phyloP scores from a whole-genome alignment of 176 grass and related monocot species.

The Dactylis glomerata region DNA sequence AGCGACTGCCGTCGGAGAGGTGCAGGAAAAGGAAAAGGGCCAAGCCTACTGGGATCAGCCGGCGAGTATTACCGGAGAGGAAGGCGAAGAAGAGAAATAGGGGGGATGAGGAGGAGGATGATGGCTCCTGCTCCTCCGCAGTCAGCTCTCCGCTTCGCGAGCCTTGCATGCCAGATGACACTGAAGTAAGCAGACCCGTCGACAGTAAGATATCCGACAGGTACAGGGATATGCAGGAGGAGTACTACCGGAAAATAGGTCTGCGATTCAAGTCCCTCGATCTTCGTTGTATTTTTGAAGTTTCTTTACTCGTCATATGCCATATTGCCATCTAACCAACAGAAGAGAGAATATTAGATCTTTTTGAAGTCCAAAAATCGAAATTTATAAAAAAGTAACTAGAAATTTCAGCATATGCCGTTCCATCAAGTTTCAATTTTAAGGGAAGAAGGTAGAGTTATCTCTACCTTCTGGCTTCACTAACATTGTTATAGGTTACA shows the following conservation, averaged over 20 bases:
- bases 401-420: not conserved
- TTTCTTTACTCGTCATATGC: not conserved
- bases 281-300: not conserved
- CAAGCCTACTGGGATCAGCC: not conserved
- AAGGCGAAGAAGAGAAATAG: not conserved
- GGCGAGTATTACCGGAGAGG: not conserved
- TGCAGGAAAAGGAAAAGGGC: not conserved
- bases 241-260: not conserved
- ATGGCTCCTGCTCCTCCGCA: not conserved
- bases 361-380: not conserved
- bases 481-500: not conserved
- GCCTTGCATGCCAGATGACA: not conserved
- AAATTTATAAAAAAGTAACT: not conserved
- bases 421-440: not conserved
- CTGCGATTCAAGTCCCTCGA: not conserved
- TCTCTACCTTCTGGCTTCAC: not conserved
- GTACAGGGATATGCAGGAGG: not conserved
- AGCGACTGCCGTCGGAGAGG: not conserved
- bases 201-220: not conserved
- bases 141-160: not conserved
- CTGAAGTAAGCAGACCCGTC: not conserved
- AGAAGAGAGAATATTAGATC: not conserved
- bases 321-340: not conserved
- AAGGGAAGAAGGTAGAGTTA: no score
- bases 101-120: not conserved